Evolutionary conservation across 345 rosid genomes (phyloP).

Genomic region (Dipteronia sinensis): DNA sequence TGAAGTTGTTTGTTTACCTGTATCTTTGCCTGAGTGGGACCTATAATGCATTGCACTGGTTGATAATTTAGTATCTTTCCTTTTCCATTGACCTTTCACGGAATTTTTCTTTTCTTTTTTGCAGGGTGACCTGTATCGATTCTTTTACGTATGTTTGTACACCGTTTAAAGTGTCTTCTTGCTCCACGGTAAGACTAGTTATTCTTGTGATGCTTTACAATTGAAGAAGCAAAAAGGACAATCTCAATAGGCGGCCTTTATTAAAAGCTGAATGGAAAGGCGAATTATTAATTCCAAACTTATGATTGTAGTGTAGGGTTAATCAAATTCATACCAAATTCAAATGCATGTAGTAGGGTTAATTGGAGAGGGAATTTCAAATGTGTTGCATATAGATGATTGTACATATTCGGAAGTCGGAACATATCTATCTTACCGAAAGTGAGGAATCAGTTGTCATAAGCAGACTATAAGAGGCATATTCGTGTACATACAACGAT

Average conservation of each 20-base stretch:
- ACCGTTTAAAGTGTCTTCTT: not conserved
- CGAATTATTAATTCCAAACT: not conserved
- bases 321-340: not conserved
- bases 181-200: not conserved
- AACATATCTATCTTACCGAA: not conserved
- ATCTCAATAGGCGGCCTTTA: not conserved
- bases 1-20: not conserved
- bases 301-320: not conserved
- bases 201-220: slow-evolving; percentile 18
- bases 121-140: not conserved
- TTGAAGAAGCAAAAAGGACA: slow-evolving; percentile 12
- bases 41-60: not conserved
- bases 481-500: too few species aligned
- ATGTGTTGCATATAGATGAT: not conserved
- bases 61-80: not conserved
- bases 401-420: not conserved
- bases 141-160: not conserved
- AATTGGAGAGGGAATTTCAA: too few species aligned
- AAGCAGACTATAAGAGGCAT: not conserved
- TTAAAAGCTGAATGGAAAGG: not conserved
- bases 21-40: not conserved
- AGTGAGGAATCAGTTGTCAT: not conserved
- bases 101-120: not conserved
- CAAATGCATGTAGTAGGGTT: too few species aligned
- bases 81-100: not conserved